Base-by-base conservation (phyloP, 108 stramenopile genomes). In the Cyclotella atomus region DNA sequence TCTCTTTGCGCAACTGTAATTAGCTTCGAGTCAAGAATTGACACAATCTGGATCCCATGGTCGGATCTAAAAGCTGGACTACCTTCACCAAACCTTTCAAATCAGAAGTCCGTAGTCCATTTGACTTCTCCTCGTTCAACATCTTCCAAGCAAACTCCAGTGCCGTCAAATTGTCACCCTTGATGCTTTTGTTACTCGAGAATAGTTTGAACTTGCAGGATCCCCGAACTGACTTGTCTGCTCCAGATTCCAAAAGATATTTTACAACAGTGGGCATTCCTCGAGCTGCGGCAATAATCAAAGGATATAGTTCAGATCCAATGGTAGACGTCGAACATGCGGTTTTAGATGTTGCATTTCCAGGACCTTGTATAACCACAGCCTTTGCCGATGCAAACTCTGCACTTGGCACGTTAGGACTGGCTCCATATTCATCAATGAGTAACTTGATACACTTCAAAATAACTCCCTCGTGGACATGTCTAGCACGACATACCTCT, bases 261-360 rank as follows among this genome's bases (percentile, higher is more conserved):
- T 90, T 53, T 20, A 94, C 93, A 16, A 92, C 87, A 5, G 65
- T 82, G 23, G 83, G 84, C 93, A 94, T 91, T 23, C 83, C 93
- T 21, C 93, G 85, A 45, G 86, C 91, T 9, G 93, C 83, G 27
- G 91, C 89, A 47, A 92, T 91, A 63, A 87, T 82, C 24, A 94
- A 84, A 24, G 89, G 83, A 44, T 91, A 90, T 41, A 89, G 35
- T 47, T 83, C 68, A 45, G 27, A 57, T 1, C 82, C 82, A 25
- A 47, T 49, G 21, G 65, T 70, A 17, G 59, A 62, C 32, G 81
- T 30, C 47, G 57, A 34, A 65, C 77, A 47, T 68, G 63, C 43
- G 59, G 45, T 21, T 71, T 66, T 67, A 12, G 55, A 43, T 50
- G 56, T 44, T 14, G 76, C 44, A 34, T 46, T 70, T 38, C 54